These are phyloP conservation scores for Hyphopichia pseudoburtonii DNA, from an alignment of 1,139 yeast species.

Conservation along the genomic window DNA sequence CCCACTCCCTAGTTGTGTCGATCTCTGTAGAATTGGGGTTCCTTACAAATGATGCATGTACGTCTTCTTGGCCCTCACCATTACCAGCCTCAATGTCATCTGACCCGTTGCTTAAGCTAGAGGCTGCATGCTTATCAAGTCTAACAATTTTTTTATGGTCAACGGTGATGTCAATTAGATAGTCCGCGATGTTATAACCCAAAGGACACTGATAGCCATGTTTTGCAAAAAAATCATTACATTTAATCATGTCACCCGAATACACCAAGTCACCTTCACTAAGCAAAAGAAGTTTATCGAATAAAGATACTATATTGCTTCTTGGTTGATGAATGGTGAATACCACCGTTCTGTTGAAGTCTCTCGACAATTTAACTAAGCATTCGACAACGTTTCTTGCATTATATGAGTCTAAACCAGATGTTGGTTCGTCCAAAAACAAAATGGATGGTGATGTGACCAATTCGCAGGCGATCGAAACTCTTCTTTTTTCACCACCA, in stretches of 20 bases:
- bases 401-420: slow-evolving; percentile 91
- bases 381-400: slow-evolving; percentile 90
- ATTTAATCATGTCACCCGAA: slow-evolving; percentile 76
- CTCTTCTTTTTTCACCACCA: slow-evolving; percentile 90
- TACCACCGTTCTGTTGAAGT: slow-evolving; percentile 81
- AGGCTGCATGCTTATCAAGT: slow-evolving; percentile 22
- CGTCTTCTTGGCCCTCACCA: slow-evolving; percentile 24
- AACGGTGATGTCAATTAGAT: slow-evolving; percentile 85
- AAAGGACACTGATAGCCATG: slow-evolving; percentile 82
- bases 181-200: slow-evolving; percentile 93
- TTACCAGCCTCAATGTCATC: slow-evolving; percentile 18
- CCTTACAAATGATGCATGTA: slow-evolving; percentile 39
- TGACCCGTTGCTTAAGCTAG: slow-evolving; percentile 14
- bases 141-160: slow-evolving; percentile 43
- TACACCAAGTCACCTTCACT: slow-evolving; percentile 86
- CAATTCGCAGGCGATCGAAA: slow-evolving; percentile 85
- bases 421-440: slow-evolving; percentile 88
- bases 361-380: slow-evolving; percentile 74
- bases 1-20: slow-evolving; percentile 82
- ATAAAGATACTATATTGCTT: slow-evolving; percentile 87
- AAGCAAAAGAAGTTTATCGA: slow-evolving; percentile 76
- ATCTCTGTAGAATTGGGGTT: slow-evolving; percentile 35
- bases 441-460: slow-evolving; percentile 83
- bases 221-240: slow-evolving; percentile 70
- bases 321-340: slow-evolving; percentile 98